phyloP scores from a whole-genome alignment of 2,329 filamentous ascomycete genomes.

The Akanthomyces dipterigenus region DNA sequence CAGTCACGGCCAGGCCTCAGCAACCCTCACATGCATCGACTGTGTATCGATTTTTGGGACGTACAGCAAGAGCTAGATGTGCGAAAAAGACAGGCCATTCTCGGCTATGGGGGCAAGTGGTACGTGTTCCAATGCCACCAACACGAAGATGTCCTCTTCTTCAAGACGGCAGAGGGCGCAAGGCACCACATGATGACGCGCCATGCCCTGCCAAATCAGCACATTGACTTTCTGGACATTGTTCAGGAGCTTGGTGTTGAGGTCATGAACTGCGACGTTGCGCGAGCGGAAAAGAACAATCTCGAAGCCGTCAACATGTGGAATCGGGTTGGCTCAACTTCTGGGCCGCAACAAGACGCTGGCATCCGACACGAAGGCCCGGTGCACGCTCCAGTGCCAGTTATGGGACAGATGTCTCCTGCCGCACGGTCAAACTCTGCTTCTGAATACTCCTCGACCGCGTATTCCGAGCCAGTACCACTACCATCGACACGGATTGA shows the following conservation, averaged over 20 bases:
- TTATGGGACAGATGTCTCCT: not conserved
- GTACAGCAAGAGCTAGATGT: not conserved
- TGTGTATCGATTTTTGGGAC: not conserved
- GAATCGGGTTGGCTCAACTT: not conserved
- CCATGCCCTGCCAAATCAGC: not conserved
- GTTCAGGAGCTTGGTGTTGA: conserved; percentile 5
- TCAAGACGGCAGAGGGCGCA: conserved; percentile 6
- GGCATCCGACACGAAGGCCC: not conserved
- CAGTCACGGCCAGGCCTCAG: not conserved
- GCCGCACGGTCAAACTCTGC: not conserved
- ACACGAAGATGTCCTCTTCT: not conserved
- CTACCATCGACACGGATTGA: not conserved
- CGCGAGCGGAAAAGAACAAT: not conserved
- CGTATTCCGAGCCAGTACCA: not conserved
- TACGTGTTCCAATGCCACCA: conserved; percentile 9
- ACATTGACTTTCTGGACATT: not conserved
- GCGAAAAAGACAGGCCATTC: not conserved
- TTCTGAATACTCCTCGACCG: not conserved
- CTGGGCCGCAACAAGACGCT: not conserved
- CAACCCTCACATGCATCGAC: not conserved
- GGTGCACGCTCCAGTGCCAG: not conserved
- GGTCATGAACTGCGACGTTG: conserved; percentile 2
- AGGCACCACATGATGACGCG: not conserved
- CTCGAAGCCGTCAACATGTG: not conserved
- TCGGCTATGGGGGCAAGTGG: conserved; percentile 6